A percentile compares a stretch with the other conserved stretches of the same genome.
These are phyloP conservation scores for Aspergillus conjunctus DNA, from an alignment of 495 filamentous ascomycete genomes.

Conservation along the genomic window DNA sequence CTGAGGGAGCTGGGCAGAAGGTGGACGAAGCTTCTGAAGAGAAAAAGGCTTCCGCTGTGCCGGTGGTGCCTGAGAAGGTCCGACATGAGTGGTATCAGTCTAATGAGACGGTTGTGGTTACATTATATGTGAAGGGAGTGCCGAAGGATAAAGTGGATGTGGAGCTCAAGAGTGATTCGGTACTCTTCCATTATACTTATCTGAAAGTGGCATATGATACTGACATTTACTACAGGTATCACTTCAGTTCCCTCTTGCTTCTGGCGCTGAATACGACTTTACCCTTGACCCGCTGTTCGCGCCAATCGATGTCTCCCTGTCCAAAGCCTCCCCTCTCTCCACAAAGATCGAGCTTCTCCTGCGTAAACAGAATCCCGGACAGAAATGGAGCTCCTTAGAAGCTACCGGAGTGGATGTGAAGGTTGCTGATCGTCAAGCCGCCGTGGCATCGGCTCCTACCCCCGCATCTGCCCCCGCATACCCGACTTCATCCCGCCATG, in stretches of 20 bases:
- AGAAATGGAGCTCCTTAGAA: slow-evolving; percentile 79
- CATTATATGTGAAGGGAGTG: slow-evolving; percentile 72
- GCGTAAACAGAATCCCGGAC: slow-evolving; percentile 63
- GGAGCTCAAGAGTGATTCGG: slow-evolving; percentile 59
- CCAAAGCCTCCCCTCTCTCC: slow-evolving; percentile 64
- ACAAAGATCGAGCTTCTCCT: slow-evolving; percentile 86
- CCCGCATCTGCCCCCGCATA: slow-evolving; percentile 60
- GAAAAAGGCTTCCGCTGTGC: slow-evolving; percentile 18
- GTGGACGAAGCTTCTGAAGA: slow-evolving; percentile 13
- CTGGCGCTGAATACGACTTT: slow-evolving; percentile 62
- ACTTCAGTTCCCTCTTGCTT: slow-evolving; percentile 67
- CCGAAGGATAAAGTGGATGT: slow-evolving; percentile 61
- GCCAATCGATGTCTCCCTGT: slow-evolving; percentile 60
- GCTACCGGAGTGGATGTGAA: slow-evolving; percentile 39
- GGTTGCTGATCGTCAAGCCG: slow-evolving; percentile 30
- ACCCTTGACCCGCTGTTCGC: slow-evolving; percentile 72
- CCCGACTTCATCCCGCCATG: slow-evolving; percentile 82
- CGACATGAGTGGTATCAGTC: slow-evolving; percentile 84
- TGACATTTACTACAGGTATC: slow-evolving; percentile 49
- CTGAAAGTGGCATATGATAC: not conserved
- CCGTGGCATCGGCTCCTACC: slow-evolving; percentile 20
- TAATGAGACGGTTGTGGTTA: slow-evolving; percentile 62
- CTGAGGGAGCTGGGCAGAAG: slow-evolving; percentile 2
- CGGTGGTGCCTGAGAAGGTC: slow-evolving; percentile 53
- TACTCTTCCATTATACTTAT: slow-evolving; percentile 24